phyloP scores from a whole-genome alignment of 2,329 filamentous ascomycete species.

The Calonectria pauciramosa region DNA sequence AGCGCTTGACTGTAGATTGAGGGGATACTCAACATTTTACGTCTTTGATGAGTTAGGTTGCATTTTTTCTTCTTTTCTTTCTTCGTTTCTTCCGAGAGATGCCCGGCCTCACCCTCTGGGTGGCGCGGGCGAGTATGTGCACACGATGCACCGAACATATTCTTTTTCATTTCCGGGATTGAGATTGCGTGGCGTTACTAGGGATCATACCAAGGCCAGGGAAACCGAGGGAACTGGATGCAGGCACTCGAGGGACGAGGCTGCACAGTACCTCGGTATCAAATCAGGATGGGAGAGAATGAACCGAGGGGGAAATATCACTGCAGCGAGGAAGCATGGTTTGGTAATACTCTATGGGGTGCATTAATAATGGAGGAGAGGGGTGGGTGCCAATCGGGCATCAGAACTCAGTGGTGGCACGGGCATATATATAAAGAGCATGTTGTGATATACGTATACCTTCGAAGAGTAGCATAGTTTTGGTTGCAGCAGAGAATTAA shows the following conservation, averaged over 20 bases:
- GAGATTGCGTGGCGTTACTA: slow-evolving; percentile 41
- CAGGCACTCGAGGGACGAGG: not conserved
- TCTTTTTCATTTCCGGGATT: slow-evolving; percentile 23
- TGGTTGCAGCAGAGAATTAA: slow-evolving; percentile 6
- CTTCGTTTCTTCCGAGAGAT: slow-evolving; percentile 12
- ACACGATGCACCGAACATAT: slow-evolving; percentile 18
- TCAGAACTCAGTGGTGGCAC: not conserved
- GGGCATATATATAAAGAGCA: slow-evolving; percentile 18
- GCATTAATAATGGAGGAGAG: slow-evolving; percentile 17
- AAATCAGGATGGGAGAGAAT: not conserved
- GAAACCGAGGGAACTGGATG: not conserved
- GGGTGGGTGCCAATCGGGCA: not conserved
- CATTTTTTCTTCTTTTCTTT: slow-evolving; percentile 30
- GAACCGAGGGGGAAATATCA: not conserved
- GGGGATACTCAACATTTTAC: slow-evolving; percentile 19
- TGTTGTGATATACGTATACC: slow-evolving; percentile 18
- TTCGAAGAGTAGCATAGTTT: slow-evolving; percentile 13
- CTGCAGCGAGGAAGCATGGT: not conserved
- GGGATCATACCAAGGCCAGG: slow-evolving; percentile 25
- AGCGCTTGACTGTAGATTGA: slow-evolving; percentile 7
- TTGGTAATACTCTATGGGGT: slow-evolving; percentile 22
- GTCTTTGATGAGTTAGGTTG: slow-evolving; percentile 35
- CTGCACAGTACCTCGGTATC: not conserved
- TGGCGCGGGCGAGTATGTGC: slow-evolving; percentile 2
- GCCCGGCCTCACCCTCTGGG: not conserved